These are phyloP conservation scores for Mediolabrus comicus DNA, from an alignment of 108 stramenopile genomes.

Conservation along the genomic window DNA sequence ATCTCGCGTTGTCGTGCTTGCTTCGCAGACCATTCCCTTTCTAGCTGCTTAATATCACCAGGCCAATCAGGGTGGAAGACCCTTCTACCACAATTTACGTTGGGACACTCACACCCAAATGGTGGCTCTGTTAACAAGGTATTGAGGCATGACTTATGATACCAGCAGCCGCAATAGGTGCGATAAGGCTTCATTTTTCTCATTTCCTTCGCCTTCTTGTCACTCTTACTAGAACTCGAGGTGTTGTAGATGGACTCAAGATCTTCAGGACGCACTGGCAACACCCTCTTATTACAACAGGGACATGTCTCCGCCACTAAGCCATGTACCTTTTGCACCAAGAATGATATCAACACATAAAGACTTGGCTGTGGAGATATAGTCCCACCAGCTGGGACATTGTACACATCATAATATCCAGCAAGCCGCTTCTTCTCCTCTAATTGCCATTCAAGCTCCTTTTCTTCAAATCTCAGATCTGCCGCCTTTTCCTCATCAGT, in stretches of 20 bases:
- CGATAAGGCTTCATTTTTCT: slow-evolving; percentile 42
- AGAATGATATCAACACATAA: slow-evolving; percentile 40
- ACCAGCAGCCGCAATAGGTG: slow-evolving; percentile 50
- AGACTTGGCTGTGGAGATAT: slow-evolving; percentile 47
- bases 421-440: slow-evolving; percentile 43
- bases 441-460: slow-evolving; percentile 36
- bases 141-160: slow-evolving; percentile 49
- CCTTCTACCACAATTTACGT: slow-evolving; percentile 22
- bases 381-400: slow-evolving; percentile 30
- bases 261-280: slow-evolving; percentile 32
- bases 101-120: slow-evolving; percentile 47
- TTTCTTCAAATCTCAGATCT: slow-evolving; percentile 29
- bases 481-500: slow-evolving; percentile 28
- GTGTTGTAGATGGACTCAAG: slow-evolving; percentile 30
- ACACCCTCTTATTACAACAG: slow-evolving; percentile 29
- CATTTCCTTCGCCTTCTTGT: slow-evolving; percentile 24
- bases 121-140: slow-evolving; percentile 51
- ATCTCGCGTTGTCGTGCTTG: slow-evolving; percentile 48
- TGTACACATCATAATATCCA: slow-evolving; percentile 41
- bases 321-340: slow-evolving; percentile 21
- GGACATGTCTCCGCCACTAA: slow-evolving; percentile 38
- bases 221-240: slow-evolving; percentile 1
- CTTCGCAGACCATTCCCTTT: slow-evolving; percentile 43
- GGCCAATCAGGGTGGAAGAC: slow-evolving; percentile 59
- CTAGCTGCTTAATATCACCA: slow-evolving; percentile 36